Conservation (phyloP, 305 asterid species). For the Rubia peregrina region DNA sequence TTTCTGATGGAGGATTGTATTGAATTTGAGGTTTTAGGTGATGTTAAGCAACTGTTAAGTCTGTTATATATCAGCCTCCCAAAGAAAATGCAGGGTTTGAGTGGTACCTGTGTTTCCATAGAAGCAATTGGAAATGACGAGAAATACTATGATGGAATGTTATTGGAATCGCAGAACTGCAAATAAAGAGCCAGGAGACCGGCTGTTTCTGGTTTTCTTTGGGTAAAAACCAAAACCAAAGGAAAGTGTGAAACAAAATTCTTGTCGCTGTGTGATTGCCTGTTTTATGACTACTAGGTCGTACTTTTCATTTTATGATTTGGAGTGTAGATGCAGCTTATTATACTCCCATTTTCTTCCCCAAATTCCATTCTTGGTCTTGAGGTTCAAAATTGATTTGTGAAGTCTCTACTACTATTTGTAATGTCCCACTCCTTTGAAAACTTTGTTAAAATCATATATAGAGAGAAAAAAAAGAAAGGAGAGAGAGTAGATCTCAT, state of each 20-base stretch:
- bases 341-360: neutral
- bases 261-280: neutral
- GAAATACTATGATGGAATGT: neutral
- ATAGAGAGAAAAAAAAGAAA: too few relatives aligned
- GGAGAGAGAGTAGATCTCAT: too few relatives aligned
- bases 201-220: neutral
- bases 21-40: neutral
- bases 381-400: too few relatives aligned
- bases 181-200: neutral
- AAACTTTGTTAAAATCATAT: too few relatives aligned
- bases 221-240: neutral
- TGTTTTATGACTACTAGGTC: neutral
- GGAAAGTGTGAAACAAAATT: neutral
- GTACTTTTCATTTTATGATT: neutral
- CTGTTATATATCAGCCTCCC: neutral
- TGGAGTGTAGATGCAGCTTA: neutral
- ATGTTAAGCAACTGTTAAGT: neutral
- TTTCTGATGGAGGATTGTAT: conserved; percentile 6
- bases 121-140: neutral
- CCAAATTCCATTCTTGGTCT: too few relatives aligned
- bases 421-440: too few relatives aligned
- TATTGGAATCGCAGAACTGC: neutral
- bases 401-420: too few relatives aligned
- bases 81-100: neutral
- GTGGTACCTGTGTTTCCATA: neutral